These are phyloP conservation scores for Mycena epipterygia DNA, from an alignment of 768 basidiomycete species.

Conservation along the genomic window DNA sequence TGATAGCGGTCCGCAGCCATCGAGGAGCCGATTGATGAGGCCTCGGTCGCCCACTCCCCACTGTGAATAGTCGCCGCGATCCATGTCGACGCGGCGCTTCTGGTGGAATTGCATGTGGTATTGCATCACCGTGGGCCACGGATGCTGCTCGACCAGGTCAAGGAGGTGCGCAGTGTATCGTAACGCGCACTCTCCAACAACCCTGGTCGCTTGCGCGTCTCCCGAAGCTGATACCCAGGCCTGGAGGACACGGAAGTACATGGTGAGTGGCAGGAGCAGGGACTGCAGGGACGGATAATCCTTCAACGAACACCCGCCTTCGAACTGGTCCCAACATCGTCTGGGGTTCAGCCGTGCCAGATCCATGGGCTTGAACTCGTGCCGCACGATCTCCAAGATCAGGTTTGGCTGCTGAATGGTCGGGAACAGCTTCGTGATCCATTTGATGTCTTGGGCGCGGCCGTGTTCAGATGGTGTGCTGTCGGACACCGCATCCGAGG, in stretches of 20 bases:
- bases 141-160: slow-evolving; percentile 11
- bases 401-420: background rate
- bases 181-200: slow-evolving; percentile 11
- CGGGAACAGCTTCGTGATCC: slow-evolving; percentile 10
- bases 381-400: slow-evolving; percentile 16
- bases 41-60: slow-evolving; percentile 22
- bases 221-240: slow-evolving; percentile 1
- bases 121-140: slow-evolving; percentile 17
- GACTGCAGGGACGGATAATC: slow-evolving; percentile 18
- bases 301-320: slow-evolving; percentile 2
- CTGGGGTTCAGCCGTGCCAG: slow-evolving; percentile 16
- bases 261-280: slow-evolving; percentile 9
- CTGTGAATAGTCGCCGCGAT: slow-evolving; percentile 4
- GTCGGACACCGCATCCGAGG: background rate
- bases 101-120: slow-evolving; percentile 30
- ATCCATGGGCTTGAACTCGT: slow-evolving; percentile 20
- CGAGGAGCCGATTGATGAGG: background rate
- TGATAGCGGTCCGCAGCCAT: too few relatives aligned
- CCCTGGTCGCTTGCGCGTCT: background rate
- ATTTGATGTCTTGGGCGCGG: background rate
- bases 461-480: too few relatives aligned
- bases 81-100: slow-evolving; percentile 13
- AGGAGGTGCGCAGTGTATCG: slow-evolving; percentile 14
- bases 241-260: slow-evolving; percentile 23
- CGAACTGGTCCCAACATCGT: background rate